phyloP scores from a whole-genome alignment of 176 grass and related monocot genomes.

The Carex kokanica region DNA sequence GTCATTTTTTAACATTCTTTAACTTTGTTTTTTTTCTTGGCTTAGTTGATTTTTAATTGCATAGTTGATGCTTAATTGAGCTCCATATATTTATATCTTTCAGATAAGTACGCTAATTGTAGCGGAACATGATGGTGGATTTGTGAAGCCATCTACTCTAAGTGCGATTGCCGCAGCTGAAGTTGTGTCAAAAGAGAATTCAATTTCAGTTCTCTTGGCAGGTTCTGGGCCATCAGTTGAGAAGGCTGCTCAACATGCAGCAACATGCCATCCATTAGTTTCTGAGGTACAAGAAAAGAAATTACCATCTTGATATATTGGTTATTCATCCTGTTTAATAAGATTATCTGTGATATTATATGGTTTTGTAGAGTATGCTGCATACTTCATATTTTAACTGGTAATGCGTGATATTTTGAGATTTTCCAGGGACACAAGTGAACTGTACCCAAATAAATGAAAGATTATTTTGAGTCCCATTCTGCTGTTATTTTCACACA shows the following conservation, averaged over 20 bases:
- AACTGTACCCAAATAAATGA: not conserved
- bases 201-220: conserved; percentile 60
- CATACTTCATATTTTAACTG: not conserved
- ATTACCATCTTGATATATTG: not conserved
- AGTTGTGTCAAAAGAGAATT: conserved; percentile 50
- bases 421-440: not conserved
- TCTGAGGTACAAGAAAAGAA: conserved; percentile 48
- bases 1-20: not conserved
- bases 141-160: conserved; percentile 75
- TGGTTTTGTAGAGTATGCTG: not conserved
- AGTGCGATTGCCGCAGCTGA: conserved; percentile 67
- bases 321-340: not conserved
- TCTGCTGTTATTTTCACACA: not conserved
- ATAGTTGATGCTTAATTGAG: not conserved
- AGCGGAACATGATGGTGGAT: conserved; percentile 74
- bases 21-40: not conserved
- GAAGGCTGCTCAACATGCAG: conserved; percentile 69
- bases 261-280: conserved; percentile 71
- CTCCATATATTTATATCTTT: not conserved
- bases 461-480: not conserved
- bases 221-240: conserved; percentile 56
- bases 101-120: conserved; percentile 78
- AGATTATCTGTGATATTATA: not conserved
- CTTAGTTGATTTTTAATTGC: not conserved
- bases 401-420: not conserved